These are phyloP conservation scores for Thelonectria discophora DNA, from an alignment of 2,329 filamentous ascomycete species.

Conservation along the genomic window DNA sequence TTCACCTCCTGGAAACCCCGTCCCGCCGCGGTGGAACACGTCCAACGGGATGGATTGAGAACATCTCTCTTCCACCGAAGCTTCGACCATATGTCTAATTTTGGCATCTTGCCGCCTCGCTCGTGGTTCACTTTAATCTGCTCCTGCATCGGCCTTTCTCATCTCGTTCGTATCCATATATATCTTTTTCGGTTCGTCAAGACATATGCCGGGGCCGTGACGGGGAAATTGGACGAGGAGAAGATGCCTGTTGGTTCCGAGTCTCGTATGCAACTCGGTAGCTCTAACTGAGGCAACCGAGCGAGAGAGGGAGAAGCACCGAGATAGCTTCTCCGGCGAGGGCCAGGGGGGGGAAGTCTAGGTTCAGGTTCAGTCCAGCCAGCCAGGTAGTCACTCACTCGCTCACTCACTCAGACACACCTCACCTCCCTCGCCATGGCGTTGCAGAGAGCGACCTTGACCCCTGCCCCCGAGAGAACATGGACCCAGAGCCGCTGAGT, in stretches of 20 bases:
- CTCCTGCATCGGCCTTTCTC: slow-evolving; percentile 10
- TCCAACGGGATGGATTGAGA: slow-evolving; percentile 37
- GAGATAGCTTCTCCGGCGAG: too few relatives aligned
- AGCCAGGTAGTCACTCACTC: too few relatives aligned
- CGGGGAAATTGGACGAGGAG: slow-evolving; percentile 13
- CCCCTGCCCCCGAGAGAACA: slow-evolving; percentile 84
- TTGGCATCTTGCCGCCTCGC: slow-evolving; percentile 30
- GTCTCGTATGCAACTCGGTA: too few relatives aligned
- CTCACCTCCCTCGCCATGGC: slow-evolving; percentile 64
- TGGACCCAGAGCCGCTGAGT: slow-evolving; percentile 98
- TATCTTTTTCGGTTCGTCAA: slow-evolving; percentile 21
- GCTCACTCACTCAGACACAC: slow-evolving; percentile 52
- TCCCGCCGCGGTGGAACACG: slow-evolving; percentile 21
- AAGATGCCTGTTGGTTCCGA: slow-evolving; percentile 19
- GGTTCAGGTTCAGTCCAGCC: too few relatives aligned
- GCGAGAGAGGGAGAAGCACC: too few relatives aligned
- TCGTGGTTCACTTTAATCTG: slow-evolving; percentile 14
- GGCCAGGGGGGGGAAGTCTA: too few relatives aligned
- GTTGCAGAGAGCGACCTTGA: slow-evolving; percentile 84
- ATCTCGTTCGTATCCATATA: slow-evolving; percentile 27
- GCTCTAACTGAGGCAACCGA: too few relatives aligned
- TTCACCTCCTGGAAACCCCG: slow-evolving; percentile 29
- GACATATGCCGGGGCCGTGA: slow-evolving; percentile 13
- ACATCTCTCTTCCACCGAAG: slow-evolving; percentile 25
- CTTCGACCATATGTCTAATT: slow-evolving; percentile 38